phyloP scores from a whole-genome alignment of 768 basidiomycete species.

The Strobilomyces dryophilus region DNA sequence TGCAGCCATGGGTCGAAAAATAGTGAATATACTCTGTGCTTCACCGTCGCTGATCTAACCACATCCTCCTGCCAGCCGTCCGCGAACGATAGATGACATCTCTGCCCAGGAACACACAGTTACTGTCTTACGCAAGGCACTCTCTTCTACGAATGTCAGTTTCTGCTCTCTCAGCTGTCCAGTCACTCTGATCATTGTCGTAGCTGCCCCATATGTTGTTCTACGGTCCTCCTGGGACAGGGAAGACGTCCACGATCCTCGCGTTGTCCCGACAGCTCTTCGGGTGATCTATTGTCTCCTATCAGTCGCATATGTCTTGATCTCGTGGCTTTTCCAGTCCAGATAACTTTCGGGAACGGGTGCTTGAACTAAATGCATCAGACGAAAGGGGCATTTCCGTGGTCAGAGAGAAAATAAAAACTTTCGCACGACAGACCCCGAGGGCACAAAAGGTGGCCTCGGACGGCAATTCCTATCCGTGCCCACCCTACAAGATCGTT shows the following conservation, averaged over 20 bases:
- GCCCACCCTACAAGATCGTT: constrained; percentile 97
- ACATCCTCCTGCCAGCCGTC: constrained; percentile 55
- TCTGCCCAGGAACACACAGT: constrained; percentile 97
- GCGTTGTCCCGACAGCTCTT: constrained; percentile 92
- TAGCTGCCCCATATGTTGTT: constrained; percentile 99
- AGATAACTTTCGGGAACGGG: constrained; percentile 88
- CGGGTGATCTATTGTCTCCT: constrained; percentile 50
- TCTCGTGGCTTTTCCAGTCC: constrained; percentile 51
- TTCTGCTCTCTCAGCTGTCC: background rate
- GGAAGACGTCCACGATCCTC: constrained; percentile 97
- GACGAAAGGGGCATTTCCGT: constrained; percentile 97
- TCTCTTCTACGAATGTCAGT: constrained; percentile 87
- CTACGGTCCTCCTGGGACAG: constrained; percentile 98
- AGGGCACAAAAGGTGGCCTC: constrained; percentile 71
- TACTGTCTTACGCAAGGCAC: constrained; percentile 83
- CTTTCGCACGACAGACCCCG: constrained; percentile 91
- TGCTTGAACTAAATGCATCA: constrained; percentile 96
- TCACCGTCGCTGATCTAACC: background rate
- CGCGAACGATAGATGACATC: constrained; percentile 96
- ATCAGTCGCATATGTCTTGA: background rate
- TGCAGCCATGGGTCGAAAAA: constrained; percentile 98
- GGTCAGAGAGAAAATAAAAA: constrained; percentile 98
- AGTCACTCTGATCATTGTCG: constrained; percentile 10
- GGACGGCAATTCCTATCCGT: constrained; percentile 83
- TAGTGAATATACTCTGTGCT: constrained; percentile 57